Base-by-base conservation (phyloP, 768 basidiomycete genomes). In the Mycena galopus region DNA sequence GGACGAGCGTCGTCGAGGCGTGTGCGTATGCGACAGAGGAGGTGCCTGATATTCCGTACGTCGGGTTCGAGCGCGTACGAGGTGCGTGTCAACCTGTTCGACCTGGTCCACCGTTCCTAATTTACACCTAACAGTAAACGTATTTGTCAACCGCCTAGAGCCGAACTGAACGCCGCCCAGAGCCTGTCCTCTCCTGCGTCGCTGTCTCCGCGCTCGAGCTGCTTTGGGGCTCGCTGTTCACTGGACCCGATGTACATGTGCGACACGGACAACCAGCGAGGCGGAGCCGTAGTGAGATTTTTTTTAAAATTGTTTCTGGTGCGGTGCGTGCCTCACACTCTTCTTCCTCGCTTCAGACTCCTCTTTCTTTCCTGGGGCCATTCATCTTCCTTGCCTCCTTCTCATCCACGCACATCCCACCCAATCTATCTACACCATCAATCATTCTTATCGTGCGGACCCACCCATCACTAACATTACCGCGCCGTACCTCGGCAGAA, bases 1-100 rank as follows among this genome's bases (percentile, higher is more conserved):
- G 85, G 77, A 76, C 80, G 6, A 86, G 85, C 10, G 71, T 78
- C 17, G 81, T 78, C 23, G 84, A 84, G 73, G 86, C 85, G 9
- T 87, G 85, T 72, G 74, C 80, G 29, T 86, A 85, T 65, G 85
- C 84, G 8, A 83, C 86, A 73, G 77, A 76, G 51, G 85, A 86
- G 62, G 78, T 86, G 0, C 69, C 73, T 8, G 60, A 70, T 32
- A 27, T 67, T 14, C 21, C 53, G 19, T 39, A 10, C 12, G 9
- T 3, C 12, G 68, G 59, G 17, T 74, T 74, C 19, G 69, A 74
- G 4, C 30, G 7, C 19, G 44, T 74, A 2, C 73, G 4, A 47
- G 73, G 73, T 74, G 50, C 23, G 30, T 63, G 37, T 16, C n/a
- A 16, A n/a, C n/a, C 12, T 39, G n/a, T n/a, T n/a, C n/a, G n/a